Percentiles rank a stretch among this genome's conserved stretches.
Evolutionary conservation across 805 yeast genomes (phyloP).

Genomic region (Ogataea ganodermae): DNA sequence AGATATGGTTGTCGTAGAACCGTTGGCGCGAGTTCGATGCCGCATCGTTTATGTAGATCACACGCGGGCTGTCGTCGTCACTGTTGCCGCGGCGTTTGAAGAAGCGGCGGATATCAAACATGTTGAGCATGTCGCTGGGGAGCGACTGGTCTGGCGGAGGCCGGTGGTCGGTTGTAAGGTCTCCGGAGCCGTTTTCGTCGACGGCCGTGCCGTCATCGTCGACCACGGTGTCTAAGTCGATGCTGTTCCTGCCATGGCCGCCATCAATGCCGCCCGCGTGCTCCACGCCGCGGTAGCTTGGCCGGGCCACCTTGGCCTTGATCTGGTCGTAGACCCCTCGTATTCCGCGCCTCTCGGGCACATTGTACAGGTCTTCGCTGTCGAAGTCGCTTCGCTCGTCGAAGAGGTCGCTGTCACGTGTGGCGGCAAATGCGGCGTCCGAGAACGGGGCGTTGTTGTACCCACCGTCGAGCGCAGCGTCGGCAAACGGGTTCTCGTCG

Average conservation of each 20-base stretch:
- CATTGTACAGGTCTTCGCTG: slow-evolving; percentile 19
- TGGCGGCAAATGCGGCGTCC: slow-evolving; percentile 4
- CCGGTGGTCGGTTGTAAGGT: slow-evolving; percentile 26
- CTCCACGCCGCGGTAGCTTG: slow-evolving; percentile 29
- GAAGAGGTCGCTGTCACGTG: slow-evolving; percentile 18
- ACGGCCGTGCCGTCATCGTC: not conserved
- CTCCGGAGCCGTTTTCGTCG: slow-evolving; percentile 1
- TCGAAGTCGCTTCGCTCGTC: slow-evolving; percentile 22
- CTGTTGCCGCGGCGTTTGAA: slow-evolving; percentile 23
- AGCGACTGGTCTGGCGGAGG: slow-evolving; percentile 28
- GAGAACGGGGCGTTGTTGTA: slow-evolving; percentile 20
- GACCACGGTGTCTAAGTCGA: not conserved
- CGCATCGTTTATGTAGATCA: slow-evolving; percentile 68
- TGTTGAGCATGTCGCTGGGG: slow-evolving; percentile 23
- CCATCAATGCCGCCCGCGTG: not conserved
- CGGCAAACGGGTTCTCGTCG: not conserved
- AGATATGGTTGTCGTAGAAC: slow-evolving; percentile 80
- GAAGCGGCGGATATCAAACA: slow-evolving; percentile 33
- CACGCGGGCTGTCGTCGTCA: slow-evolving; percentile 51
- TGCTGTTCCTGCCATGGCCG: slow-evolving; percentile 12
- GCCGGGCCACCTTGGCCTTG: slow-evolving; percentile 29
- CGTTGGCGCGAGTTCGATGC: slow-evolving; percentile 53
- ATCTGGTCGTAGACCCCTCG: slow-evolving; percentile 34
- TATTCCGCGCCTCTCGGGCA: slow-evolving; percentile 15
- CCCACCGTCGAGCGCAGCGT: not conserved